phyloP scores from a whole-genome alignment of 108 stramenopile species.

The Conticribra guillardii region DNA sequence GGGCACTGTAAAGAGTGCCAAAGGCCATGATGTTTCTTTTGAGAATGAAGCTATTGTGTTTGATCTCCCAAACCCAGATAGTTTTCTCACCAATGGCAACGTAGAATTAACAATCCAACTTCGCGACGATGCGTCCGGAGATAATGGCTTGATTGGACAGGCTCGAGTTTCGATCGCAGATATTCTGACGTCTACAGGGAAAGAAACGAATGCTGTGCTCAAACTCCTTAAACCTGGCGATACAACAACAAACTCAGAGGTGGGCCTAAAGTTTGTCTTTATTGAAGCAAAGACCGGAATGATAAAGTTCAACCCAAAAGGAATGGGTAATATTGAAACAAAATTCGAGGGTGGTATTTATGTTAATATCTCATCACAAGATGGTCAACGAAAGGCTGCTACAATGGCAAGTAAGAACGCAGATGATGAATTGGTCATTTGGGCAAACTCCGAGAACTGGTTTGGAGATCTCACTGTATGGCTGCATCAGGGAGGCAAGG shows the following conservation, averaged over 20 bases:
- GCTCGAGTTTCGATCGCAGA: conserved; percentile 18
- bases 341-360: not conserved
- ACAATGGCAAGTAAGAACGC: not conserved
- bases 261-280: conserved; percentile 57
- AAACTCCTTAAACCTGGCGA: conserved; percentile 30
- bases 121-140: conserved; percentile 49
- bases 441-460: conserved; percentile 32
- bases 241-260: conserved; percentile 20
- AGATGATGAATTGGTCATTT: conserved; percentile 21
- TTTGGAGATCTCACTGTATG: conserved; percentile 19
- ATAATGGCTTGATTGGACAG: conserved; percentile 17
- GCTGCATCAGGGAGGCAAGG: conserved; percentile 13
- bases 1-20: conserved; percentile 26
- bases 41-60: conserved; percentile 53
- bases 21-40: conserved; percentile 61
- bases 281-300: conserved; percentile 65
- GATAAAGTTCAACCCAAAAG: conserved; percentile 26
- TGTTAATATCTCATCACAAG: conserved; percentile 20
- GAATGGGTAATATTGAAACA: not conserved
- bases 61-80: conserved; percentile 56
- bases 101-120: conserved; percentile 54
- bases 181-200: conserved; percentile 23
- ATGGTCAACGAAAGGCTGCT: conserved; percentile 24
- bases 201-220: conserved; percentile 4
- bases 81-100: conserved; percentile 51